phyloP scores from a whole-genome alignment of 768 basidiomycete genomes.

The Termitomyces sp. region DNA sequence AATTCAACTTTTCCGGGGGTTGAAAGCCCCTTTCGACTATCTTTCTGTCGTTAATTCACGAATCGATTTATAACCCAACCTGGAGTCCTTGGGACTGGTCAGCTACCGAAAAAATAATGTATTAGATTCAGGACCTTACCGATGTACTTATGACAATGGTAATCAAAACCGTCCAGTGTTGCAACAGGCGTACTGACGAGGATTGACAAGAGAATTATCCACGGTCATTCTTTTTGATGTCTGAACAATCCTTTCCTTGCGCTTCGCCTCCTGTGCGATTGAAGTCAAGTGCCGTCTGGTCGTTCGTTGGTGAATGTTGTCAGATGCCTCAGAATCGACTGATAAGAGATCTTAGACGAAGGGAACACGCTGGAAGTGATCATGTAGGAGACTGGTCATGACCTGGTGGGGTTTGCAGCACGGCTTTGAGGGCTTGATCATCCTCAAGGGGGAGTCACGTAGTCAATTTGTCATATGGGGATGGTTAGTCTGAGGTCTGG shows the following conservation, averaged over 20 bases:
- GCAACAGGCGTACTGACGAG: conserved; percentile 55
- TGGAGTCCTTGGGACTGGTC: conserved; percentile 38
- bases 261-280: conserved; percentile 28
- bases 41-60: conserved; percentile 52
- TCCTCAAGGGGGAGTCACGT: too few species aligned
- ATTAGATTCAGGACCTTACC: conserved; percentile 31
- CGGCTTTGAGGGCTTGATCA: neutral
- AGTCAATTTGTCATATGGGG: too few species aligned
- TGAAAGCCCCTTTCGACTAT: neutral
- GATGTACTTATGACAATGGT: conserved; percentile 47
- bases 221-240: conserved; percentile 40
- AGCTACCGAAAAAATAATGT: neutral
- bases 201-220: conserved; percentile 56
- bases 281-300: conserved; percentile 23
- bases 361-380: neutral
- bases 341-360: neutral
- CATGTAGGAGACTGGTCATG: neutral
- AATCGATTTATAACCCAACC: conserved; percentile 69
- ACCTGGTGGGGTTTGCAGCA: neutral
- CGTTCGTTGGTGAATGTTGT: conserved; percentile 15
- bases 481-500: too few species aligned
- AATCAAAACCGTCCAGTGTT: conserved; percentile 60
- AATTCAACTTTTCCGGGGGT: neutral
- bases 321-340: neutral
- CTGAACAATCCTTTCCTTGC: conserved; percentile 32